These are phyloP conservation scores for Tolypocladium sp. DNA, from an alignment of 2,329 filamentous ascomycete species.

Conservation along the genomic window DNA sequence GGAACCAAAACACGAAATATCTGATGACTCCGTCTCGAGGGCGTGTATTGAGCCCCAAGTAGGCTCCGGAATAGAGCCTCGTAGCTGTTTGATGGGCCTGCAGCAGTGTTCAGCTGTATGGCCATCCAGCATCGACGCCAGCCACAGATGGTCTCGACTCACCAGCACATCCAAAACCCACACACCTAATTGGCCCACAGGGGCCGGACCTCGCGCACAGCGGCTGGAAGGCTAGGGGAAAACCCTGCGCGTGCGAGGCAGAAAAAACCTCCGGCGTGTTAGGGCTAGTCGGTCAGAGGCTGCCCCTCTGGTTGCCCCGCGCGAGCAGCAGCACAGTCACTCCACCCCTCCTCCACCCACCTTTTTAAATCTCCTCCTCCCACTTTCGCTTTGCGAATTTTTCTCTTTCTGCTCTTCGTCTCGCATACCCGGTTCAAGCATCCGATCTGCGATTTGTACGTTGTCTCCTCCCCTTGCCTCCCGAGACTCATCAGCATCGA, in stretches of 20 bases:
- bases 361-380: conserved; percentile 30
- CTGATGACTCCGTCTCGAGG: background rate
- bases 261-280: conserved; percentile 22
- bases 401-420: conserved; percentile 31
- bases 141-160: background rate
- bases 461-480: conserved; percentile 4
- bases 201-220: conserved; percentile 3
- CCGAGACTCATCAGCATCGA: conserved; percentile 2
- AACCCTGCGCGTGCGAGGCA: conserved; percentile 7
- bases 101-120: background rate
- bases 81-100: background rate
- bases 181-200: conserved; percentile 6
- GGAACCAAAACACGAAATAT: background rate
- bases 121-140: background rate
- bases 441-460: conserved; percentile 32
- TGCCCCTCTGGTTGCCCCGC: conserved; percentile 23
- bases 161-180: background rate
- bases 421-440: conserved; percentile 36
- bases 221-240: conserved; percentile 6
- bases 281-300: conserved; percentile 18
- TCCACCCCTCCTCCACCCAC: conserved; percentile 17
- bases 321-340: conserved; percentile 18
- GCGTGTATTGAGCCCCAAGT: background rate
- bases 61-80: background rate
- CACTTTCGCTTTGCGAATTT: conserved; percentile 24